Evolutionary conservation across 805 yeast genomes (phyloP), one percentile per base, ranked within the genome.

Genomic region (Candida argentea): DNA sequence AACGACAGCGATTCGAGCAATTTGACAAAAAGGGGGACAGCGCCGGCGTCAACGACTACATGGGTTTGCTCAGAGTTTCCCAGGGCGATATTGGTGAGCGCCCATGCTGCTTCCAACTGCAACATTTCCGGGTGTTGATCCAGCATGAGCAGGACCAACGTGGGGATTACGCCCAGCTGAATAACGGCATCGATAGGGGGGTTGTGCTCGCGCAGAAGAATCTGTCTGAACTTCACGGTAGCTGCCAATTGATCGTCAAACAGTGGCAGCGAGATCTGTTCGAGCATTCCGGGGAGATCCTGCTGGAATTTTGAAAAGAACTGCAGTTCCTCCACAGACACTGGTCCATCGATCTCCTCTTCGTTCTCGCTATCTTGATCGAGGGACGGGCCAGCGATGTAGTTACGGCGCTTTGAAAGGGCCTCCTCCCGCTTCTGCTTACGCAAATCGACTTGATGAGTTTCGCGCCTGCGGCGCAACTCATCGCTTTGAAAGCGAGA

Each of bases 61-160:
- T 70, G 72, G 13, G 98, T 91, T 59, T 91, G 97, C 26, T 74
- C 80, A 23, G 94, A 74, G 28, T 79, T 65, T 38, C 98, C 98
- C 4, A 95, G 84, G 14, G 97, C 97, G 54, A 91, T 89, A 53
- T 91, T 91, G 28, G 98, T 91, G 43, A 91, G 70, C n/a, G 97
- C 97, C 98, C 98, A 91, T 6, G 98, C 96, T 8, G 97, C 95
- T 64, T 91, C 98, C 45, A 91, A 73, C 60, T 89, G 97, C 44
- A 91, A 68, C 67, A 82, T 74, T 46, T 83, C 86, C 3, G 87
- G 83, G 41, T 83, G 86, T 30, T 72, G 65, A 20, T 48, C 50
- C 34, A 65, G 62, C 86, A 91, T 80, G 44, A 87, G 85, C 43
- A 72, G 76, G 31, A 91, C 95, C 52, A 91, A 71, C 30, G 77